A percentile compares a stretch with the other conserved stretches of the same genome.
phyloP scores from a whole-genome alignment of 2,329 filamentous ascomycete species.

The Hymenoscyphus occultus region DNA sequence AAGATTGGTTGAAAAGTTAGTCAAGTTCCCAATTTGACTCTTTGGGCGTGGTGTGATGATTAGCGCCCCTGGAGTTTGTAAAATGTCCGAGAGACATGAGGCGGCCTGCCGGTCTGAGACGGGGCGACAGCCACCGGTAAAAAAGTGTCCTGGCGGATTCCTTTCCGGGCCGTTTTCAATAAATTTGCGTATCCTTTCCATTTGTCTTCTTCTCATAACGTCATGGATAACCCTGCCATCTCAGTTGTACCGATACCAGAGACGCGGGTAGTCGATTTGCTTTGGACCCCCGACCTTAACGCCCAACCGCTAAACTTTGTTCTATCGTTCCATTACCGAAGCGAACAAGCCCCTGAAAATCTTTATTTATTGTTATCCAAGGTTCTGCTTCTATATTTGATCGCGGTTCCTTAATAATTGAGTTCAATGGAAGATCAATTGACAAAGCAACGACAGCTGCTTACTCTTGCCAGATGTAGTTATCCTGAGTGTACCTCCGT shows the following conservation, averaged over 20 bases:
- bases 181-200: background rate
- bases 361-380: background rate
- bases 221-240: slow-evolving; percentile 13
- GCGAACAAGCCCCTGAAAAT: slow-evolving; percentile 6
- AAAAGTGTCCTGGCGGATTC: slow-evolving; percentile 4
- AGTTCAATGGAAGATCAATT: background rate
- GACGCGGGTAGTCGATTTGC: slow-evolving; percentile 14
- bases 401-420: background rate
- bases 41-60: slow-evolving; percentile 7
- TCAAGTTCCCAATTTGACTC: background rate
- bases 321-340: slow-evolving; percentile 1
- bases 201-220: background rate
- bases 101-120: slow-evolving; percentile 4
- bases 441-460: background rate
- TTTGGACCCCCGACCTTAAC: slow-evolving; percentile 6
- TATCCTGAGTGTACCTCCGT: background rate
- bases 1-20: slow-evolving; percentile 1
- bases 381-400: background rate
- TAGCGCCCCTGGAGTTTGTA: slow-evolving; percentile 3
- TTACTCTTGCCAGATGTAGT: background rate
- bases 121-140: background rate
- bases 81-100: slow-evolving; percentile 14
- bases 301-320: slow-evolving; percentile 5
- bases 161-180: background rate
- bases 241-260: slow-evolving; percentile 11